These are phyloP conservation scores for Aspergillus sp. DNA, from an alignment of 2,329 filamentous ascomycete genomes.

Conservation along the genomic window DNA sequence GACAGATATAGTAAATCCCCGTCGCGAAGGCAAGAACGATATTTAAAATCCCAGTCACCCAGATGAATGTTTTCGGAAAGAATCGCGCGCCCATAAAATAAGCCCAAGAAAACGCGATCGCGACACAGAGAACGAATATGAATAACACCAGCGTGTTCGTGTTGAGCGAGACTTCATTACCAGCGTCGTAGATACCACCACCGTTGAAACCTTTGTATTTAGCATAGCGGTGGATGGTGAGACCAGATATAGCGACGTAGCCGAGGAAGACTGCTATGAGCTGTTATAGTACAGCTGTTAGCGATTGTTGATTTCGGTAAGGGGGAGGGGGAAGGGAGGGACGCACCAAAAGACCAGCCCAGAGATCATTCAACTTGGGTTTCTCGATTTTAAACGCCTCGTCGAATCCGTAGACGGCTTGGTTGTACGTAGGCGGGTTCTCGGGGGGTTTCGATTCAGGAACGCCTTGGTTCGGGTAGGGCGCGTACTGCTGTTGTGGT, in stretches of 20 bases:
- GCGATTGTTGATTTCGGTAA: neutral
- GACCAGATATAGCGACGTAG: constrained; percentile 67
- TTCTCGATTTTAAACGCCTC: constrained; percentile 73
- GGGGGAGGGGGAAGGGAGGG: neutral
- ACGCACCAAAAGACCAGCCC: constrained; percentile 72
- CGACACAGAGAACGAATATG: constrained; percentile 65
- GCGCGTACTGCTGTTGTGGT: neutral
- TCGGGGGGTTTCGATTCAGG: constrained; percentile 23
- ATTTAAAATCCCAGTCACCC: constrained; percentile 84
- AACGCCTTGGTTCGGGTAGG: constrained; percentile 6
- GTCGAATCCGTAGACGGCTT: constrained; percentile 53
- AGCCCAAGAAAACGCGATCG: constrained; percentile 64
- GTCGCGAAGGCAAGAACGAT: constrained; percentile 78
- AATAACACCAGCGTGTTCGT: constrained; percentile 85
- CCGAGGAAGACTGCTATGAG: constrained; percentile 65
- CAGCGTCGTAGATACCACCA: constrained; percentile 64
- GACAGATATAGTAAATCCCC: constrained; percentile 74
- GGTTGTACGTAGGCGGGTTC: constrained; percentile 32
- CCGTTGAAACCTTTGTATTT: constrained; percentile 57
- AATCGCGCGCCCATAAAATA: constrained; percentile 71
- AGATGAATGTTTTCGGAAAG: constrained; percentile 87
- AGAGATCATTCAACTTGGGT: constrained; percentile 85
- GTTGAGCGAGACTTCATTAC: constrained; percentile 62
- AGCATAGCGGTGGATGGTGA: constrained; percentile 69
- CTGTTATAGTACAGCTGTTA: constrained; percentile 30